Evolutionary conservation across 1,284 basidiomycete genomes (phyloP), one percentile per base, ranked within the genome.

Genomic region (Cutaneotrichosporon mucoides): DNA sequence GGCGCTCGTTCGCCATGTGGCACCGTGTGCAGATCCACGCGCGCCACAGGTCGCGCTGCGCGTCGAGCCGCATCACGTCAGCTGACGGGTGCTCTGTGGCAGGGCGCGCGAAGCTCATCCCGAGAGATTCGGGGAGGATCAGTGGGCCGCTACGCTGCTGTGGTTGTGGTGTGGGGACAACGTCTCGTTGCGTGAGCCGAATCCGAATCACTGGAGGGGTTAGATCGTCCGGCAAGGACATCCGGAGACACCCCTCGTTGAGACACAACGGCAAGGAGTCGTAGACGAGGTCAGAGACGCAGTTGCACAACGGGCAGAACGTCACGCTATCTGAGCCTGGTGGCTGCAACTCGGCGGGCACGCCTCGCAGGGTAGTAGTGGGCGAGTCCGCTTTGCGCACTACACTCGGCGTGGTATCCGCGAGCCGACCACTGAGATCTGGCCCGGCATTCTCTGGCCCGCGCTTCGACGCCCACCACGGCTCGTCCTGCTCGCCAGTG

Each of bases 21-120:
- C 75, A 77, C 45, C 62, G 62, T 6, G 55, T 40, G 45, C 75
- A 77, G 38, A 71, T 68, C 71, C 70, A 76, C 2, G 69, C 71
- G 43, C 57, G 62, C 75, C 75, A 77, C 46, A 63, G 66, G 11
- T 71, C 67, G 24, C 61, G 55, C 10, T 69, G 69, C 3, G 64
- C 61, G 11, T 68, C 59, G 49, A 40, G 38, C 5, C 49, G 49
- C 10, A 38, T 24, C 16, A 33, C 12, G 49, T 41, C 24, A 8
- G 8, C 24, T 11, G 44, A n/a, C n/a, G n/a, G n/a, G 15, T 9
- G 66, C 4, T 54, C 24, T n/a, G 68, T 64, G 13, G 68, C 66
- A 3, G 53, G 37, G 34, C 36, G 6, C 33, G 9, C 11, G 42
- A 9, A 15, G 24, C 24, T 53, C 24, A 34, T n/a, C 2, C 38